Conservation (phyloP, 1,284 basidiomycete species). For the Kalmanozyma brasiliensis region DNA sequence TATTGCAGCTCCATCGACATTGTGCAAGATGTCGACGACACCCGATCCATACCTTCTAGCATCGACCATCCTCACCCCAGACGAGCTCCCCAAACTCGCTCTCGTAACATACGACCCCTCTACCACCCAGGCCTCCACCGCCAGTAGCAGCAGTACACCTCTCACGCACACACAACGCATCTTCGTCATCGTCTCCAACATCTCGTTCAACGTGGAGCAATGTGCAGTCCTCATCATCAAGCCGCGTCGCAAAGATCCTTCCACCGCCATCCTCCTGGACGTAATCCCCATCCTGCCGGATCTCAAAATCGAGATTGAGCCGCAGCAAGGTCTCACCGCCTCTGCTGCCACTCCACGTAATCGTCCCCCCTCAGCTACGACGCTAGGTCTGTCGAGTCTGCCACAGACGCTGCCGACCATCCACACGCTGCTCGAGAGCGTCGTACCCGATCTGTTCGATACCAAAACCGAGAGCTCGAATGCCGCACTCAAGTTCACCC, state of each 20-base stretch:
- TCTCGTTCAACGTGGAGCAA: conserved; percentile 34
- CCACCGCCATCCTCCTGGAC: conserved; percentile 25
- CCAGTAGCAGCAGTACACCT: not conserved
- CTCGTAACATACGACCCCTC: conserved; percentile 33
- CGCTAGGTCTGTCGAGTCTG: conserved; percentile 20
- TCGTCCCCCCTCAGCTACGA: conserved; percentile 15
- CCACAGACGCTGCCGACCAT: conserved; percentile 27
- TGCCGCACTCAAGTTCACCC: conserved; percentile 25
- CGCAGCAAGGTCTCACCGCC: conserved; percentile 27
- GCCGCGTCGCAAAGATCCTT: conserved; percentile 27
- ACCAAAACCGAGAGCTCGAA: conserved; percentile 10
- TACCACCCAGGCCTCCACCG: conserved; percentile 7
- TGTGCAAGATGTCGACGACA: conserved; percentile 13
- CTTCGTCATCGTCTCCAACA: conserved; percentile 49
- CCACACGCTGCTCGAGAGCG: conserved; percentile 31
- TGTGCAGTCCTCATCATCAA: conserved; percentile 44
- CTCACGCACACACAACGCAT: conserved; percentile 31
- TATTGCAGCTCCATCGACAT: not conserved
- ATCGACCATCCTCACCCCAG: conserved; percentile 36
- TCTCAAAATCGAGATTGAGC: conserved; percentile 37
- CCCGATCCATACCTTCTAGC: conserved; percentile 46
- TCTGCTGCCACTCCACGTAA: conserved; percentile 22
- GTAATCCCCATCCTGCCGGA: conserved; percentile 42
- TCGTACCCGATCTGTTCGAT: conserved; percentile 17
- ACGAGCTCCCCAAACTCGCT: conserved; percentile 50